Evolutionary conservation across 75 land plant genomes (phyloP), one percentile per base, ranked within the genome.

Genomic region (Pinus tabuliformis): DNA sequence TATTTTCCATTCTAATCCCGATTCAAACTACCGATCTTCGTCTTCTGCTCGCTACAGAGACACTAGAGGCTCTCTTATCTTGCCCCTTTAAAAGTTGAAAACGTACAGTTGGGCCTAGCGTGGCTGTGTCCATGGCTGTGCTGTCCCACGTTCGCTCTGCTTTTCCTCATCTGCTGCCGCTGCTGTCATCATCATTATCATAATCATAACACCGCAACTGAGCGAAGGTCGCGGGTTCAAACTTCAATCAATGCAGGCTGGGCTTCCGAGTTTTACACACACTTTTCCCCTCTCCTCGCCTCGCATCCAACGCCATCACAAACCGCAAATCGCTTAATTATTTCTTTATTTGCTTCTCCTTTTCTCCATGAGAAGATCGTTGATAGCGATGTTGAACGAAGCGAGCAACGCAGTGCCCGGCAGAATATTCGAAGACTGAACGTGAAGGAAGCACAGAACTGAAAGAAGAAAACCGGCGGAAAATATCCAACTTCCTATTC

Each of bases 211-310:
- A 39, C 39, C 6, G 52, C 15, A 20, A 9, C 49, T 52, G 7
- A 20, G 52, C 20, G 39, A 33, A 36, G 45, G 22, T 68, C 52
- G 52, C 52, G 52, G 52, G 11, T 49, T 49, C 52, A 49, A 49
- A 49, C 52, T 49, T 39, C 71, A 68, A 68, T 68, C 71, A 68
- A 68, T 68, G 71, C 52, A 20, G 26, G 18, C 37, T 64, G 39
- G 26, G 20, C 68, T 64, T 37, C 68, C 5, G 5, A 15, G 30
- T 63, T 36, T 18, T n/a, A n/a, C n/a, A 63, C 64, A 26, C 66
- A 28, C n/a, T 64, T 33, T 12, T 33, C 17, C 2, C 37, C 39
- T 49, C 49, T 45, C 52, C 11, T 9, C 52, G 52, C 52, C 52
- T 49, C 52, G 52, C 52, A 49, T 49, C 52, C 52, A 49, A 49